Evolutionary conservation across 768 basidiomycete species (phyloP), one percentile per base, ranked within the genome.

Genomic region (Baorangia bicolor): DNA sequence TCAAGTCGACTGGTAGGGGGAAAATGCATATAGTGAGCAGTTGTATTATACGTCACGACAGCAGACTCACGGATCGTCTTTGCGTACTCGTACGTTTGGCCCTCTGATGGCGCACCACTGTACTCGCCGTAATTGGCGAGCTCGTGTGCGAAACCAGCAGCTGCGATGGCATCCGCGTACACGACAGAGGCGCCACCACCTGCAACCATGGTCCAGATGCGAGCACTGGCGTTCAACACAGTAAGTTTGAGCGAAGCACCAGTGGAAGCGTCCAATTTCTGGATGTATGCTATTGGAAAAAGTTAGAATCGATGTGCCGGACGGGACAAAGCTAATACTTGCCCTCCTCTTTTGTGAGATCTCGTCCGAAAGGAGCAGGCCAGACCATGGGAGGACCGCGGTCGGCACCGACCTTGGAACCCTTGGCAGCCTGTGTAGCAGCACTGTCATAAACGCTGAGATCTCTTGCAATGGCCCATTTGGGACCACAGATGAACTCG

Each of bases 61-160:
- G n/a, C 7, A 40, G 28, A 81, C 88, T 69, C 62, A 92, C 90
- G 78, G 73, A 98, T 95, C 27, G 97, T 98, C 82, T 98, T 98
- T 57, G 97, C 96, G 68, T 99, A 98, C 74, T 99, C 97, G 74
- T 97, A 98, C 0, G 96, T 99, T 77, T 99, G 97, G 39, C 92
- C 94, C 75, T 98, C 93, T 7, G 92, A 93, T 40, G 97, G 97
- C 8, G 97, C 96, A 69, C 97, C 97, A 64, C 91, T 94, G 82
- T 99, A 98, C 77, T 98, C 97, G 65, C 97, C 97, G 68, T 98
- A 98, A 81, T 98, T 99, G 73, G 96, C 96, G 61, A 99, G 89
- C 73, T 99, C 97, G 69, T 97, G 84, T 20, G 97, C 94, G 69
- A 86, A 98, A 34, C 96, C 96, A 68, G 94, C 92, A 7, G 96